Evolutionary conservation across 2,329 filamentous ascomycete genomes (phyloP), one percentile per base, ranked within the genome.

Genomic region (Aulographum hederae): DNA sequence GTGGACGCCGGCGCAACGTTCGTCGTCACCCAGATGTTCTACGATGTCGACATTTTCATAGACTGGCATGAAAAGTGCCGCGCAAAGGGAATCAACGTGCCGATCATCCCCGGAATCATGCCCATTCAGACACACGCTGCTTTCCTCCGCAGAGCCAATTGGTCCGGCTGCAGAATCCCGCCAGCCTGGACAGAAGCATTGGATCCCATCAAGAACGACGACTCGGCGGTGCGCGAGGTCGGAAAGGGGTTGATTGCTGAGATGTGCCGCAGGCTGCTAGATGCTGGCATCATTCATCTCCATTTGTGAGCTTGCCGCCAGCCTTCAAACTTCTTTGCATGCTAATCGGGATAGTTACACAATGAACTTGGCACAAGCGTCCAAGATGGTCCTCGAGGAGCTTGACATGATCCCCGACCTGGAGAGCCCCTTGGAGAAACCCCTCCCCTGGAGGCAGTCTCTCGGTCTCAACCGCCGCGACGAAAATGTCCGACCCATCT

Each of bases 11-110:
- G 89, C 32, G 85, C 78, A 38, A 77, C 78, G 5, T 98, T 95
- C 51, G 79, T 98, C 40, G 80, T 98, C 33, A 95, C 89, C 0
- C 89, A 98, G 59, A 98, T 98, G 89, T 95, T 95, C 58, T 98
- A 98, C 61, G 86, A 98, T 47, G 85, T 73, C 31, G 86, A 98
- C 47, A 86, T 89, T 50, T 98, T 98, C 56, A 57, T 95, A 33
- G 69, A 74, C 32, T 98, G 89, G 89, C 78, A 91, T 23, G 63
- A 69, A 42, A 89, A 80, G 51, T 84, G 86, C 36, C 77, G 85
- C 31, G 81, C 75, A 32, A 74, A 72, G 46, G 89, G 89, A 30
- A 86, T 98, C 47, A 74, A 60, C 17, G 63, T 89, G 19, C 80
- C 80, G 12, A 89, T 92, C 41, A 69, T 91, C 30, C 78, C 79